Evolutionary conservation across 108 stramenopile genomes (phyloP), one percentile per base, ranked within the genome.

Genomic region (Craspedostauros australis): DNA sequence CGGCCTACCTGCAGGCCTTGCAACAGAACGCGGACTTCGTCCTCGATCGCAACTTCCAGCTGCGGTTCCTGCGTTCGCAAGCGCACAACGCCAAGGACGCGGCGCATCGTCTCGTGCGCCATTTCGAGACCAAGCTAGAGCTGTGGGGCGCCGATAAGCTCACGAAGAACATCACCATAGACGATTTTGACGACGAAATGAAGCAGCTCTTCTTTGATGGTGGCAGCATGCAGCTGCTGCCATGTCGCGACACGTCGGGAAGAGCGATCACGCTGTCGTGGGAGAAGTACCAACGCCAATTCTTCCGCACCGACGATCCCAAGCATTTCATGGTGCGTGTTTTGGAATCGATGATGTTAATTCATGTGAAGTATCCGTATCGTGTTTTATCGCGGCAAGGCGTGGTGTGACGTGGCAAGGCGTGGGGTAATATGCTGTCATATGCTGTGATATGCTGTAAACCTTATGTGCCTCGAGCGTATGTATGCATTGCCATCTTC

Each of bases 121-220:
- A 58, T 51, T 66, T 66, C 15, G 51, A 60, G 39, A 24, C 40
- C 14, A 42, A 20, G 11, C 31, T 42, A 1, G 51, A 51, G 19
- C 38, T 60, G 23, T 60, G 40, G 8, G 60, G 51, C 1, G 61
- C 54, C 18, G 62, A 73, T 5, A 33, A 41, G 19, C 37, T 69
- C 0, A 41, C 39, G 12, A 62, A 55, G 39, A 56, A 62, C 8
- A 63, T 69, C n/a, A 15, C 32, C 9, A 47, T 38, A 39, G 54
- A 42, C 5, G 62, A 69, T 50, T 30, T 69, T n/a, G 54, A 56
- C 22, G 54, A 57, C 39, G 61, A 69, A 6, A 53, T 69, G 47
- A 15, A 39, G 29, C 18, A 5, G n/a, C 16, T 60, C 27, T 37
- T 49, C 5, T n/a, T n/a, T n/a, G n/a, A n/a, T n/a, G 8, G 25